These are phyloP conservation scores for Echinosophora koreensis DNA, from an alignment of 306 rosid species.

Conservation along the genomic window DNA sequence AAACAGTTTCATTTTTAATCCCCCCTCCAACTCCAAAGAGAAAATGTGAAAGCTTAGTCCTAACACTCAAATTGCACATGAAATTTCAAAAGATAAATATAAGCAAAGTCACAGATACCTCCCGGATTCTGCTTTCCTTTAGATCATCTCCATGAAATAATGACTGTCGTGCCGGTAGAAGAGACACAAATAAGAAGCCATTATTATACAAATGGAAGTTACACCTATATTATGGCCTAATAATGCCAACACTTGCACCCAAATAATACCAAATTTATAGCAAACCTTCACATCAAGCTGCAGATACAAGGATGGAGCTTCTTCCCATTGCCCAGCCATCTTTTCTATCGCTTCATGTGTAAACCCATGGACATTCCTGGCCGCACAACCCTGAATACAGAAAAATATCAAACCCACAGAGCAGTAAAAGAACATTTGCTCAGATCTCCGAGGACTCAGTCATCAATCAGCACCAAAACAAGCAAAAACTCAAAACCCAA, in stretches of 20 bases:
- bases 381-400: slow-evolving; percentile 86
- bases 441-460: slow-evolving; percentile 8
- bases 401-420: slow-evolving; percentile 45
- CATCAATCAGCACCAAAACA: slow-evolving; percentile 44
- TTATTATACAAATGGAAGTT: slow-evolving; percentile 27
- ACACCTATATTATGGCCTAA: slow-evolving; percentile 18
- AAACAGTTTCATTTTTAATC: slow-evolving; percentile 30
- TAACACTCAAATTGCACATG: slow-evolving; percentile 23
- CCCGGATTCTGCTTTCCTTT: slow-evolving; percentile 82
- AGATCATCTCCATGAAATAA: slow-evolving; percentile 88
- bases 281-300: slow-evolving; percentile 85
- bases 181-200: slow-evolving; percentile 35
- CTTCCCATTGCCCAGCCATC: slow-evolving; percentile 94
- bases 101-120: slow-evolving; percentile 63
- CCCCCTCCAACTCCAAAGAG: background rate
- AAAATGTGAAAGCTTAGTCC: slow-evolving; percentile 3
- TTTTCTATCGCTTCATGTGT: slow-evolving; percentile 74
- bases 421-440: slow-evolving; percentile 19
- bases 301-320: slow-evolving; percentile 81
- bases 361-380: slow-evolving; percentile 94
- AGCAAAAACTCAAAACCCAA: slow-evolving; percentile 20
- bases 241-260: slow-evolving; percentile 30
- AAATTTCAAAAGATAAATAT: slow-evolving; percentile 10
- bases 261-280: slow-evolving; percentile 38
- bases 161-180: slow-evolving; percentile 67